Base-by-base conservation (phyloP, 202 grass and related monocot genomes). In the Thinopyrum obtusiflorum region DNA sequence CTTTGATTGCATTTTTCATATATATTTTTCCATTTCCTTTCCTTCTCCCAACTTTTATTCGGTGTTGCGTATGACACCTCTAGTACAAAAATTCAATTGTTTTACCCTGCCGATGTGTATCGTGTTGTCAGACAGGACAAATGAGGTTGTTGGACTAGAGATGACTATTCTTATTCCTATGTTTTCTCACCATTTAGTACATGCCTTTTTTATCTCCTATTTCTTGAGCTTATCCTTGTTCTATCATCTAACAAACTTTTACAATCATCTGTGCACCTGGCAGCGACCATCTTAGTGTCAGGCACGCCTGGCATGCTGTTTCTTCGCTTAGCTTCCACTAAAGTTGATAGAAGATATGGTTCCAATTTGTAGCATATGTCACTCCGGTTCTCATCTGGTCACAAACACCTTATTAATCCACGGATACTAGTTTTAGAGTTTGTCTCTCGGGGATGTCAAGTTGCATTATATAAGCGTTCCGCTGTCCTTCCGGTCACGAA, bases 261-360 rank as follows among this genome's bases (percentile, higher is more conserved):
- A 4, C 59, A 1, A 59, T 9, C 68, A 85, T 84, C 10, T 75
- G 64, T 17, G 18, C 17, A 29, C 74, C 47, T 59, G 32, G 17
- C 13, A 29, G 40, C 25, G 3, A 46, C 5, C 68, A 80, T 89
- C 60, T 74, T 73, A 46, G 25, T 60, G 39, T 76, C 47, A 67
- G 46, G 25, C 1, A 55, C 42, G 49, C 42, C 20, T 68, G 6
- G 29, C 26, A 67, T 75, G 59, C 32, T 6, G 20, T 68, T 80
- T 84, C 76, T 80, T 75, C 46, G 33, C 57, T n/a, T 77, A 82
- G 23, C 15, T 70, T 63, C 26, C 20, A 68, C 25, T 85, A 75
- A 15, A 68, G 61, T 59, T 74, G 21, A 74, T 57, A 47, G 61
- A 23, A 68, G 9, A 6, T 49, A n/a, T 20, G 68, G 60, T 55